Base-by-base conservation (phyloP, 768 basidiomycete genomes). In the Boletus pseudo-olivaceus region DNA sequence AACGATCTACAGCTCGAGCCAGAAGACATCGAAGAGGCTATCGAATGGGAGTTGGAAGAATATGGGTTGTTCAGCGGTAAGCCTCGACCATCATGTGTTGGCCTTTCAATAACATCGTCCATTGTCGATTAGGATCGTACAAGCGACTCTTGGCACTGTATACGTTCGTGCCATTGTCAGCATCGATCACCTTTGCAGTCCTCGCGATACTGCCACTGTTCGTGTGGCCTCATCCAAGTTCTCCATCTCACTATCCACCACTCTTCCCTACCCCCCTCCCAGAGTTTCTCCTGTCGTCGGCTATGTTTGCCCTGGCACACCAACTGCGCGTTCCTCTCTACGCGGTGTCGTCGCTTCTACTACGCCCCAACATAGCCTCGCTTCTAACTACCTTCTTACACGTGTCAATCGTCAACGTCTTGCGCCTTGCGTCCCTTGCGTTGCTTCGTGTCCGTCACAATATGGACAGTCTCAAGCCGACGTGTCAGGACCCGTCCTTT, bases 261-360 rank as follows among this genome's bases (percentile, higher is more conserved):
- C 73, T 75, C 65, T 78, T 87, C 62, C 82, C 82, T 3, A 81
- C 78, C 29, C 87, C 88, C 1, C 60, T 88, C 17, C 82, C 85
- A 11, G 87, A 90, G 67, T 61, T 89, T 17, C 62, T 88, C 50
- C 70, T 82, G 41, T 80, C 87, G 0, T 75, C 76, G 17, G 78
- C 83, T 4, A 73, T 90, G 43, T 92, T 71, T 47, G 56, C 71
- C 41, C 55, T 68, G 56, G 50, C 67, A 61, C 42, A 67, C 69
- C 41, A 63, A 64, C 51, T 59, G 64, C 55, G 69, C 71, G 42
- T 74, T 68, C 56, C 58, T 70, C 35, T 67, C 46, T 70, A 67
- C 55, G 44, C 61, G 12, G 46, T 78, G 26, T 73, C 77, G 8
- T 75, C 71, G 56, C 49, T 64, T 64, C 54, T 65, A 10, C 56